Conservation (phyloP, 108 stramenopile genomes). For the Pseudonitzschia pungens region DNA sequence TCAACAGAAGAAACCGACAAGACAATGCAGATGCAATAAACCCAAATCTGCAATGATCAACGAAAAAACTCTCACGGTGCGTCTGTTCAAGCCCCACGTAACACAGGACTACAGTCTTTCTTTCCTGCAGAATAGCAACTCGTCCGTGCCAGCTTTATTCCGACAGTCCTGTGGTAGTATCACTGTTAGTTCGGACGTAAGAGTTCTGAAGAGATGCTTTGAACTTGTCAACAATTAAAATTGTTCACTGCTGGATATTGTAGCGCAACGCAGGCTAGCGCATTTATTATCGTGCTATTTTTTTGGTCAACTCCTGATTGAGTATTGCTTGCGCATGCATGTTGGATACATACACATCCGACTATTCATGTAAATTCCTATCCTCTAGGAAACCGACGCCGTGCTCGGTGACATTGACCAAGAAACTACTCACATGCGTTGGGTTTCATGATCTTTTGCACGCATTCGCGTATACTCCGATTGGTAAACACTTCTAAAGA, state of each 20-base stretch:
- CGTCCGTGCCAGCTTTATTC: too few species aligned
- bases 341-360: not conserved
- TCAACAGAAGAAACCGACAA: too few species aligned
- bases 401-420: not conserved
- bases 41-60: too few species aligned
- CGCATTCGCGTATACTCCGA: slow-evolving; percentile 3
- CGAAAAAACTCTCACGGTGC: too few species aligned
- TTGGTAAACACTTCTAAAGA: not conserved
- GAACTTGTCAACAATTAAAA: not conserved
- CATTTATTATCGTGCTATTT: not conserved
- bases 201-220: not conserved
- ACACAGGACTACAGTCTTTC: too few species aligned
- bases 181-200: not conserved
- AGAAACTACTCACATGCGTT: slow-evolving; percentile 1
- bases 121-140: too few species aligned
- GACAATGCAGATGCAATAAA: too few species aligned
- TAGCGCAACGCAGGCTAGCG: too few species aligned
- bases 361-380: not conserved
- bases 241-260: not conserved
- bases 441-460: not conserved
- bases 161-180: too few species aligned
- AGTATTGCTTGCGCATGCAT: not conserved
- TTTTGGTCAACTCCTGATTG: not conserved
- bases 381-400: not conserved
- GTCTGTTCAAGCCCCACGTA: too few species aligned